These are phyloP conservation scores for Psilocybe azurescens DNA, from an alignment of 768 basidiomycete species.

Conservation along the genomic window DNA sequence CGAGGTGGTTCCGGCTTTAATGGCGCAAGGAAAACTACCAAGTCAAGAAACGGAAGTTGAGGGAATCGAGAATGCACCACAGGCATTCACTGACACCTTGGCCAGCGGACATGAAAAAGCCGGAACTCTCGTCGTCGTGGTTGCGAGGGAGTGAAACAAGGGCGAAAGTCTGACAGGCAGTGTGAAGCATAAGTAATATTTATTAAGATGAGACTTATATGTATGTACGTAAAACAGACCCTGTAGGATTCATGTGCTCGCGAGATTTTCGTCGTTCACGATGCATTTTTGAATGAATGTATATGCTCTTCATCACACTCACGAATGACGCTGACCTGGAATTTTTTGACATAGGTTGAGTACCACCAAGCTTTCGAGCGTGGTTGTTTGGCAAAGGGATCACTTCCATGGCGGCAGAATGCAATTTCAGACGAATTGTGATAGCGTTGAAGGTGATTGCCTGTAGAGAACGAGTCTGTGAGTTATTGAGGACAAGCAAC, in stretches of 20 bases:
- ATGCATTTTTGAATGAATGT: neutral
- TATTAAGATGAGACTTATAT: too few relatives aligned
- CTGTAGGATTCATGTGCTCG: too few relatives aligned
- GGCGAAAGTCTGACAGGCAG: neutral
- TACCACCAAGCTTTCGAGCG: neutral
- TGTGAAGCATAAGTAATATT: too few relatives aligned
- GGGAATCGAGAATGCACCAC: slow-evolving; percentile 5
- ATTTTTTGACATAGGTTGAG: neutral
- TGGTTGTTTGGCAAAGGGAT: neutral
- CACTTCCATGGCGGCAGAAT: neutral
- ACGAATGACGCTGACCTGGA: neutral
- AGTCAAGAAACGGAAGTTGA: slow-evolving; percentile 2
- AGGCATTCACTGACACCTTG: slow-evolving; percentile 2
- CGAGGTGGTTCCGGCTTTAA: slow-evolving; percentile 6
- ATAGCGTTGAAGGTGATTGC: neutral
- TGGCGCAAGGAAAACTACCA: slow-evolving; percentile 5
- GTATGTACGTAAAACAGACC: too few relatives aligned
- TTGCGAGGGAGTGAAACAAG: slow-evolving; percentile 1
- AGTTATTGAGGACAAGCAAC: too few relatives aligned
- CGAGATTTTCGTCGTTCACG: neutral
- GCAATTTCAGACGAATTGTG: neutral
- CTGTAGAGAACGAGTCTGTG: neutral
- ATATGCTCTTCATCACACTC: neutral
- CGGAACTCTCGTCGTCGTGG: slow-evolving; percentile 7
- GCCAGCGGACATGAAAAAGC: neutral